Percentiles rank a stretch among this genome's conserved stretches.
These are phyloP conservation scores for Tetradesmus lagerheimii DNA, from an alignment of 139 green algal species.

Conservation along the genomic window DNA sequence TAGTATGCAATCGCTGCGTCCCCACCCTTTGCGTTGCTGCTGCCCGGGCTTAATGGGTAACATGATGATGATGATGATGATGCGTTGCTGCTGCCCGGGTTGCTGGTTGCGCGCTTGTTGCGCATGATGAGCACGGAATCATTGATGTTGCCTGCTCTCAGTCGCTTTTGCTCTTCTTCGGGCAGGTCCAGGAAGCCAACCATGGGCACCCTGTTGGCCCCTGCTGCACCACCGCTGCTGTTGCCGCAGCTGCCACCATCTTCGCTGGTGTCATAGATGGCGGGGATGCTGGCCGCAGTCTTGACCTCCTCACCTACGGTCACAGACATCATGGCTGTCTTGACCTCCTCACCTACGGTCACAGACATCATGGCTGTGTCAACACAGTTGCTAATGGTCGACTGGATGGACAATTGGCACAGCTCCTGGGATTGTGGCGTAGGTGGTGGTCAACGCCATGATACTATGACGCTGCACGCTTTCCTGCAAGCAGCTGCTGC, in stretches of 20 bases:
- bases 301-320: neutral
- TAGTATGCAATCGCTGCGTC: neutral
- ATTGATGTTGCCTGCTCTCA: slow-evolving; percentile 19
- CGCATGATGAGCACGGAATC: slow-evolving; percentile 32
- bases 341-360: neutral
- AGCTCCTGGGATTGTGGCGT: too few species aligned
- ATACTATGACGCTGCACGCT: too few species aligned
- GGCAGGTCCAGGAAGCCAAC: neutral
- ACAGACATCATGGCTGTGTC: too few species aligned
- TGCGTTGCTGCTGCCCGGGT: neutral
- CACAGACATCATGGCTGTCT: too few species aligned
- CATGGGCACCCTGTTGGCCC: neutral
- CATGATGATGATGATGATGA: too few species aligned
- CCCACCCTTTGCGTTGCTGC: neutral
- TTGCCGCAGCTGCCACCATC: neutral
- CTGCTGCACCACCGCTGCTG: neutral
- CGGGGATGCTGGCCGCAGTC: neutral
- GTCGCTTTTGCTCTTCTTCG: neutral
- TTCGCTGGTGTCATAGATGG: neutral
- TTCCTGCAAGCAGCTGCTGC: too few species aligned
- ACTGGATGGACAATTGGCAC: too few species aligned
- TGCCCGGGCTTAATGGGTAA: too few species aligned
- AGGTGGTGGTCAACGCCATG: too few species aligned
- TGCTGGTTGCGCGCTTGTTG: neutral
- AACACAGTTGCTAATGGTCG: too few species aligned